These are phyloP conservation scores for Perilla frutescens DNA, from an alignment of 257 asterid species.

Conservation along the genomic window DNA sequence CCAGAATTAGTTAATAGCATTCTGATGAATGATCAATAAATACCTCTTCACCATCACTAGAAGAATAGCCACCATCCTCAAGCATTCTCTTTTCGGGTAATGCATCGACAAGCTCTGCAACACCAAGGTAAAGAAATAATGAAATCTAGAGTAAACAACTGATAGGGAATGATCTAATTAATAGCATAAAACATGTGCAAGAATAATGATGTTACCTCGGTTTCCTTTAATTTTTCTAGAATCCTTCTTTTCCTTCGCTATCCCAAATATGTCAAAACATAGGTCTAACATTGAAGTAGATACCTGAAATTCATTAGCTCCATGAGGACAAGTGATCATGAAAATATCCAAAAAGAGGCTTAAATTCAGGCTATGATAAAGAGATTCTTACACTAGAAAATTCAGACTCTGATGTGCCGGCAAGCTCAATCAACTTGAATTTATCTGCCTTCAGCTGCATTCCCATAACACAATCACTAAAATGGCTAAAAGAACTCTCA, in stretches of 20 bases:
- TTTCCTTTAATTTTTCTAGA: conserved; percentile 76
- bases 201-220: conserved; percentile 58
- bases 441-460: conserved; percentile 87
- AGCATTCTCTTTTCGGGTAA: conserved; percentile 78
- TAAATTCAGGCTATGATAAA: background rate
- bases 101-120: conserved; percentile 81
- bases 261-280: conserved; percentile 83
- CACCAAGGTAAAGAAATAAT: background rate
- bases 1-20: background rate
- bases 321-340: conserved; percentile 15
- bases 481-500: background rate
- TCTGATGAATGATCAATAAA: background rate
- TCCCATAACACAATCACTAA: background rate
- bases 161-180: background rate
- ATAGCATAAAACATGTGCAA: background rate
- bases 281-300: conserved; percentile 83
- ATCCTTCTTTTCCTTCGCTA: conserved; percentile 78
- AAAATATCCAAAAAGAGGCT: background rate
- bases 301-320: conserved; percentile 52
- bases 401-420: conserved; percentile 92
- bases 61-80: conserved; percentile 80
- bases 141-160: background rate
- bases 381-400: conserved; percentile 63
- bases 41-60: conserved; percentile 74
- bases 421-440: conserved; percentile 75